Percentiles rank a stretch among this genome's conserved stretches.
Evolutionary conservation across 1,139 yeast genomes (phyloP).

Genomic region (Kodamaea derodonti): DNA sequence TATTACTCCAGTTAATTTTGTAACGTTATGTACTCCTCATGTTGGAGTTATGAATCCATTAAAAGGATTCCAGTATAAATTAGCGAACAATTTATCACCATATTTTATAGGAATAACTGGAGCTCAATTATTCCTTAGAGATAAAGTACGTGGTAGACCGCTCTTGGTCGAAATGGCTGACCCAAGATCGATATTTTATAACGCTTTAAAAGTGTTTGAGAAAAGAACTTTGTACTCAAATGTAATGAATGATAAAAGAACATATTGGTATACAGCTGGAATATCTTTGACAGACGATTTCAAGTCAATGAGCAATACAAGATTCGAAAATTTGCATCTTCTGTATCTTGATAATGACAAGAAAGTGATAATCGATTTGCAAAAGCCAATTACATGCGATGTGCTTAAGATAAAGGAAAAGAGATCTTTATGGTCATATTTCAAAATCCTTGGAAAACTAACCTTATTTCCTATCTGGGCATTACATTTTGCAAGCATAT

Average conservation of each 20-base stretch:
- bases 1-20: slow-evolving; percentile 54
- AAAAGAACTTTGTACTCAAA: slow-evolving; percentile 64
- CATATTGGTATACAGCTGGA: slow-evolving; percentile 80
- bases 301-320: slow-evolving; percentile 35
- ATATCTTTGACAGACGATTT: slow-evolving; percentile 66
- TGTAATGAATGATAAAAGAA: slow-evolving; percentile 71
- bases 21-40: slow-evolving; percentile 80
- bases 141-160: slow-evolving; percentile 36
- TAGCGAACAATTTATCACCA: slow-evolving; percentile 53
- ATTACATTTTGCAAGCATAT: slow-evolving; percentile 42
- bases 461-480: slow-evolving; percentile 51
- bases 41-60: slow-evolving; percentile 74
- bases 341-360: slow-evolving; percentile 48
- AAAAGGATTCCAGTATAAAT: slow-evolving; percentile 31
- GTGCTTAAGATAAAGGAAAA: background rate
- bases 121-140: slow-evolving; percentile 64
- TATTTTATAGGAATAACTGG: slow-evolving; percentile 67
- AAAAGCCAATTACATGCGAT: slow-evolving; percentile 26
- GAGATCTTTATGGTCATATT: background rate
- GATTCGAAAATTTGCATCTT: slow-evolving; percentile 37
- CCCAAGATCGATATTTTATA: slow-evolving; percentile 55
- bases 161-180: slow-evolving; percentile 64
- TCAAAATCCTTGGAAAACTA: slow-evolving; percentile 1
- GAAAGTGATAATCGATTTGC: slow-evolving; percentile 50
- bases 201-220: slow-evolving; percentile 51